Evolutionary conservation across 352 stramenopile species (phyloP), one percentile per base, ranked within the genome.

Genomic region (Aphanomyces cochlioides): DNA sequence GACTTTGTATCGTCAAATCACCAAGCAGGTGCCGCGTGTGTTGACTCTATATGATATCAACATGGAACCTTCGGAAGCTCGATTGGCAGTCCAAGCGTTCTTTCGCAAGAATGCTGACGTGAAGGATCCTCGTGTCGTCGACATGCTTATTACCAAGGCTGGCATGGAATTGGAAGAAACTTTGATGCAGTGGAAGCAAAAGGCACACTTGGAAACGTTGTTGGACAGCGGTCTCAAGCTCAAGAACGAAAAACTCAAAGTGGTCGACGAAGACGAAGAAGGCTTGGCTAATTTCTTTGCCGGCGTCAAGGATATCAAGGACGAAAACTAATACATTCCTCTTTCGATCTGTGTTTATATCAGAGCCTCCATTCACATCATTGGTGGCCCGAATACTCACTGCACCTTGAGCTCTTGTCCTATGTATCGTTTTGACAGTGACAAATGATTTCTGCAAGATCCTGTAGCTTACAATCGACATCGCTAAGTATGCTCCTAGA

Each of bases 111-210:
- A 99, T 76, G 85, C 84, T 47, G 75, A 97, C 69, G 82, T 99
- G 36, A 97, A 98, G 77, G 96, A 99, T 84, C 78, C 81, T 41
- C 90, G 95, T 54, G 89, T 98, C 47, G 77, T 96, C 36, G 90
- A 98, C 74, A 98, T 98, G 90, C 83, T 99, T 69, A 90, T 99
- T 67, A 96, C 93, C 63, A 98, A 98, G 81, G 96, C 96, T 63
- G 98, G 99, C 83, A 98, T 98, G 89, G 93, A 98, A 73, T 78
- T 99, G 66, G 96, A 99, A 80, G 96, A 98, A 77, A 98, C 93
- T 54, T 83, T 98, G 72, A 93, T 95, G 90, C 95, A 98, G 81
- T 98, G 97, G 89, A 99, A 99, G 78, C 96, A 99, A 82, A 98
- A 98, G 77, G 85, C 90, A 10, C 96, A 99, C 75, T 82, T 99